These are phyloP conservation scores for Gossypium raimondii DNA, from an alignment of 345 rosid genomes.

Conservation along the genomic window DNA sequence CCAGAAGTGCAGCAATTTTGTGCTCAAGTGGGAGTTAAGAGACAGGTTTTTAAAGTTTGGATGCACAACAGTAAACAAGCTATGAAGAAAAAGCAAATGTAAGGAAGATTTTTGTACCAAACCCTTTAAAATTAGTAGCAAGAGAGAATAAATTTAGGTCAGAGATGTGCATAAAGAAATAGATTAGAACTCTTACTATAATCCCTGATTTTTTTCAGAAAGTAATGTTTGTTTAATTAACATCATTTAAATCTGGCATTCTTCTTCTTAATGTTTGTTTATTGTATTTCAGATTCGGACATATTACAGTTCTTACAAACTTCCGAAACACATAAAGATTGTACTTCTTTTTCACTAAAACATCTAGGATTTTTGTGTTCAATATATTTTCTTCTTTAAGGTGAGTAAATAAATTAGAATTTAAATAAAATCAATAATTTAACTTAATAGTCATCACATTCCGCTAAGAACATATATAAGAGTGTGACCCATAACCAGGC, in stretches of 20 bases:
- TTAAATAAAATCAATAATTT: not conserved
- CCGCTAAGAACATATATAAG: not conserved
- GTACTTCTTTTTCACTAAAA: not conserved
- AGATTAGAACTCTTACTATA: not conserved
- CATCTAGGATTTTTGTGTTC: not conserved
- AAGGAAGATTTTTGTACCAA: constrained; percentile 11
- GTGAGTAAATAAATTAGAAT: too few relatives aligned
- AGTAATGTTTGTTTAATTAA: not conserved
- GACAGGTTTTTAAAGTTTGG: constrained; percentile 72
- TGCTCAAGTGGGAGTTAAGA: constrained; percentile 43
- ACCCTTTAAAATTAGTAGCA: not conserved
- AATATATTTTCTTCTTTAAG: too few relatives aligned
- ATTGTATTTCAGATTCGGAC: not conserved
- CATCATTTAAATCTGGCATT: not conserved
- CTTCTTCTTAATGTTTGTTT: not conserved
- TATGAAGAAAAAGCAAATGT: constrained; percentile 52
- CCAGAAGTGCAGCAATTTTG: constrained; percentile 47
- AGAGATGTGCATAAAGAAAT: constrained; percentile 15
- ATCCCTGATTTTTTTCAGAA: not conserved
- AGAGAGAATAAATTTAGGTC: not conserved
- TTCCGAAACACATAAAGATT: not conserved
- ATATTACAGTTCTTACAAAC: not conserved
- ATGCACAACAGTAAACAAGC: constrained; percentile 71
- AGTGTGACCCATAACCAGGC: not conserved
- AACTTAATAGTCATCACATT: not conserved